Evolutionary conservation across 129 eudicot genomes (phyloP).

Genomic region (Centaurea solstitialis): DNA sequence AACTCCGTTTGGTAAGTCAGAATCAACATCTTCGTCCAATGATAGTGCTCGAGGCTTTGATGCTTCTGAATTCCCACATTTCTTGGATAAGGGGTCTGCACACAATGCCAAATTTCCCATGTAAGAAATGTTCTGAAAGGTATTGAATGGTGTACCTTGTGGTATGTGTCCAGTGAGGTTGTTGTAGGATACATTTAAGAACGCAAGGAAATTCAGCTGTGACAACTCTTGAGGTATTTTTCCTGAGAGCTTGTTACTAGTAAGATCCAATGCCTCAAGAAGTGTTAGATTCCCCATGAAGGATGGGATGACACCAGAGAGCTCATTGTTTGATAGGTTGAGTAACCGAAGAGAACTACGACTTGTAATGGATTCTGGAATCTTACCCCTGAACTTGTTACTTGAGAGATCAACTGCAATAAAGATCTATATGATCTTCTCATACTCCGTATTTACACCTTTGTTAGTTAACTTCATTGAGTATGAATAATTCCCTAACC

Average conservation of each 20-base stretch:
- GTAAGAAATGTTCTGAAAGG: slow-evolving; percentile 7
- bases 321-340: slow-evolving; percentile 40
- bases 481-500: not conserved
- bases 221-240: slow-evolving; percentile 23
- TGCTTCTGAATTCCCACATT: slow-evolving; percentile 1
- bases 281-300: slow-evolving; percentile 1
- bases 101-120: slow-evolving; percentile 21
- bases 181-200: slow-evolving; percentile 30
- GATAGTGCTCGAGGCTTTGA: not conserved
- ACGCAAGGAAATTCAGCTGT: slow-evolving; percentile 13
- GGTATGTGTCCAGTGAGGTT: slow-evolving; percentile 29
- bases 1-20: slow-evolving; percentile 25
- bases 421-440: slow-evolving; percentile 12
- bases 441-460: slow-evolving; percentile 13
- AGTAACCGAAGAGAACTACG: slow-evolving; percentile 20
- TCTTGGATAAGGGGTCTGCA: slow-evolving; percentile 16
- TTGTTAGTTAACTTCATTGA: slow-evolving; percentile 6
- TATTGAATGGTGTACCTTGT: slow-evolving; percentile 23
- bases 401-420: slow-evolving; percentile 35
- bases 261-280: slow-evolving; percentile 37
- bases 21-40: not conserved
- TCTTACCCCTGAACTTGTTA: slow-evolving; percentile 33
- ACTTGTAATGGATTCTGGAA: slow-evolving; percentile 23
- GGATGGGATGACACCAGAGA: slow-evolving; percentile 13
- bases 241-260: slow-evolving; percentile 31